Evolutionary conservation across 768 basidiomycete species (phyloP), one percentile per base, ranked within the genome.

Genomic region (Pisolithus marmoratus): DNA sequence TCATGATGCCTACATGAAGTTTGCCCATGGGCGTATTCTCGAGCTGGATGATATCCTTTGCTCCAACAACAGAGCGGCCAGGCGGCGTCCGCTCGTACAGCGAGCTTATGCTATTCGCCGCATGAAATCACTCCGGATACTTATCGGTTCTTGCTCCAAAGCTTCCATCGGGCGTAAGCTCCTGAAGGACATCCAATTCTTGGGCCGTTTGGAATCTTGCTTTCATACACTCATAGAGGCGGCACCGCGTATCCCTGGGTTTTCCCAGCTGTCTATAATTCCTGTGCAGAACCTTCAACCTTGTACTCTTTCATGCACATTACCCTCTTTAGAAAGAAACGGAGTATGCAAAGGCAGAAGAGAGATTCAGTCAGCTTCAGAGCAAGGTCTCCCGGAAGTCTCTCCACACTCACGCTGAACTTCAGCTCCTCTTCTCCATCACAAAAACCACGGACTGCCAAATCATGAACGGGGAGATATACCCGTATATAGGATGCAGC

Each of bases 401-500:
- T 12, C 40, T 49, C 17, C 24, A 15, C 11, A 31, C 24, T 8
- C 49, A 42, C 19, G 49, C 49, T 5, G 49, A 49, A 20, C 5
- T 49, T n/a, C 49, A 42, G 38, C 38, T 49, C 38, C 20, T 49
- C 24, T 26, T 49, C n/a, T n/a, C 40, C n/a, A 34, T 49, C 27
- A 24, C 38, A 5, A 40, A 29, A 17, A 40, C 38, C n/a, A 31
- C n/a, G 22, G 11, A 5, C 8, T 5, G 14, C 4, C 17, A 41
- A 8, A 26, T 12, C 48, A 40, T 26, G 38, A 27, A 19, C 2
- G 22, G 27, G n/a, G 48, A 49, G 5, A 19, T 49, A 12, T 49
- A 40, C 48, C 48, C 48, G 19, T 49, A 49, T 27, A 40, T 49
- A 12, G 48, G 38, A 19, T 49, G 48, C 38, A 41, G 48, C 38